These are phyloP conservation scores for Mortierella sp. DNA, from an alignment of 371 early-diverging fungal genomes.

Conservation along the genomic window DNA sequence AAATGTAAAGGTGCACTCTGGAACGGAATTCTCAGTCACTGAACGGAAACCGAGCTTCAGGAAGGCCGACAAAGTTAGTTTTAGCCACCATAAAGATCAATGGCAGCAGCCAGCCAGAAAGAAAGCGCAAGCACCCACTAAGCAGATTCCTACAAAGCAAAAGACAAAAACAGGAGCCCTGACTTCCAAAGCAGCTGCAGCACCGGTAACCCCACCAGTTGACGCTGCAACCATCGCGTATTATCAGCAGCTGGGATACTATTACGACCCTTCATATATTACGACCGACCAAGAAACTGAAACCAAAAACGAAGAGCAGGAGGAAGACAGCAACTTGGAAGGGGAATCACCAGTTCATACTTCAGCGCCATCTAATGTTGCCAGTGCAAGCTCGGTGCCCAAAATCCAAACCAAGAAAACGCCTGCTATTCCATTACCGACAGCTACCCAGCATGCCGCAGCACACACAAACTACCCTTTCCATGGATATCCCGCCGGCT, in stretches of 20 bases:
- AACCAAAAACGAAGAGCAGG: slow-evolving; percentile 13
- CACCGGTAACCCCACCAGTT: not conserved
- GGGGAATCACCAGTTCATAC: no score
- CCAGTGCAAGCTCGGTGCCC: not conserved
- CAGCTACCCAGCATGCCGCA: not conserved
- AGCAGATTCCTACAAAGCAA: not conserved
- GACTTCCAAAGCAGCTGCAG: not conserved
- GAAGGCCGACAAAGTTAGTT: slow-evolving; percentile 43
- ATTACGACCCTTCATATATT: slow-evolving; percentile 37
- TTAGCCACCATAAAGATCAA: slow-evolving; percentile 24
- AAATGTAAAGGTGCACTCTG: not conserved
- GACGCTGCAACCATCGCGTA: slow-evolving; percentile 46
- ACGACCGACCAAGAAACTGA: not conserved
- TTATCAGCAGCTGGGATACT: slow-evolving; percentile 42
- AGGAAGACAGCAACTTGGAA: no score
- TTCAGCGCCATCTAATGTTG: no score
- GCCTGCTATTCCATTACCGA: not conserved
- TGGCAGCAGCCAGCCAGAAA: slow-evolving; percentile 6
- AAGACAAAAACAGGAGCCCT: slow-evolving; percentile 1
- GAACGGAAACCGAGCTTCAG: slow-evolving; percentile 57
- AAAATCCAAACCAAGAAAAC: slow-evolving; percentile 13
- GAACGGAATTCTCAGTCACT: slow-evolving; percentile 4
- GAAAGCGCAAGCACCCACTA: not conserved
- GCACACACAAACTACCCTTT: not conserved
- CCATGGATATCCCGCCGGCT: slow-evolving; percentile 13